These are phyloP conservation scores for Prunus kanzakura DNA, from an alignment of 306 rosid genomes.

Conservation along the genomic window DNA sequence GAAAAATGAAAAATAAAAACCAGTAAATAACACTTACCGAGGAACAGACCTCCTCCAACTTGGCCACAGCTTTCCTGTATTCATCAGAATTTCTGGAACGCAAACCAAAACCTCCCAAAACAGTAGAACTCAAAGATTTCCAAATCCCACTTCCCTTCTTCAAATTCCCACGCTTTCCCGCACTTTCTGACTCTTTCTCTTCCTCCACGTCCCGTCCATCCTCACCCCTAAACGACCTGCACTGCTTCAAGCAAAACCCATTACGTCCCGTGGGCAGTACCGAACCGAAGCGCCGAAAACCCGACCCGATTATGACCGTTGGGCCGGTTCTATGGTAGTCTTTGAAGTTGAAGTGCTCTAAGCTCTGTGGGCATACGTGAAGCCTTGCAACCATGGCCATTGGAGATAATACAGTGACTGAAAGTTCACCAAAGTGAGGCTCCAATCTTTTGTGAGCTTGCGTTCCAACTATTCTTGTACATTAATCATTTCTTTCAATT, in stretches of 20 bases:
- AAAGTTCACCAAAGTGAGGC: not conserved
- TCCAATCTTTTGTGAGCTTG: not conserved
- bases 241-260: conserved; percentile 44
- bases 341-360: conserved; percentile 29
- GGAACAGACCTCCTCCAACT: conserved; percentile 63
- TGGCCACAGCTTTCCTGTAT: conserved; percentile 51
- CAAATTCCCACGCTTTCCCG: conserved; percentile 23
- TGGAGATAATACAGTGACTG: not conserved
- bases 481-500: not conserved
- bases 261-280: conserved; percentile 31
- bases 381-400: conserved; percentile 58
- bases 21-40: conserved; percentile 43
- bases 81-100: conserved; percentile 53
- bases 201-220: conserved; percentile 45
- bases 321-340: conserved; percentile 30
- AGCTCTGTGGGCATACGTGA: conserved; percentile 50
- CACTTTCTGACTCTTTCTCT: conserved; percentile 34
- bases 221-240: conserved; percentile 61
- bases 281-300: conserved; percentile 27
- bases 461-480: not conserved
- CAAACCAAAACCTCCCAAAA: conserved; percentile 48
- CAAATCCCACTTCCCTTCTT: conserved; percentile 61
- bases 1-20: not conserved
- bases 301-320: conserved; percentile 26
- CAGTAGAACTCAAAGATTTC: conserved; percentile 44